Evolutionary conservation across 108 stramenopile genomes (phyloP), one percentile per base, ranked within the genome.

Genomic region (Phaeodactylum tricornutum): DNA sequence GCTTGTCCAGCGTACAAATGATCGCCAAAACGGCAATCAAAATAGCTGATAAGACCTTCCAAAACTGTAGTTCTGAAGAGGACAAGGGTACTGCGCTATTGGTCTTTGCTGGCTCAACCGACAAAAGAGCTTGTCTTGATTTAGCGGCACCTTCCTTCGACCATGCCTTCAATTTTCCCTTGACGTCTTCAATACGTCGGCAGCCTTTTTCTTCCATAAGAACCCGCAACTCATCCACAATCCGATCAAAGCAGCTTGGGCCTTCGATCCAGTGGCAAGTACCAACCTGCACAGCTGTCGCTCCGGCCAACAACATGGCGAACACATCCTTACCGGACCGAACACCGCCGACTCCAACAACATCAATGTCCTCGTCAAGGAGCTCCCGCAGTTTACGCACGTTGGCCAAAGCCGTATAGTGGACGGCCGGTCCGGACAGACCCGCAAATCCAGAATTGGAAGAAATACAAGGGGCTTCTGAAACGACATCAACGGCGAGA

Each of bases 241-340:
- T 88, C 30, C 93, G 79, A 67, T 94, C 86, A 62, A 94, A 94
- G 66, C 93, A 94, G 14, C 51, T 55, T 0, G 93, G 79, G 6
- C 93, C 93, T 66, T 94, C 93, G 9, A 50, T 77, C 93, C 93
- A 94, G 50, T 94, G 93, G 23, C 82, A 84, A 24, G 93, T 94
- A 7, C 88, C 93, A 1, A 94, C 79, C 52, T 94, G 93, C 0
- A 94, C 93, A 32, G 86, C 88, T 22, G 56, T 53, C 4, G 93
- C 93, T 27, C 93, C 93, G 50, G 85, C 87, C 48, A 94, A 43
- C 35, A 94, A 53, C 56, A 90, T 68, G 35, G 80, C 71, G 62
- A 86, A 88, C 12, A 62, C 92, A 61, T 94, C 92, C 21, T 27
- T 27, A n/a, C 88, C 88, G 40, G 59, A 59, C 5, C 59, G 40